phyloP scores from a whole-genome alignment of 768 basidiomycete species.

The Punctularia strigosozonata region DNA sequence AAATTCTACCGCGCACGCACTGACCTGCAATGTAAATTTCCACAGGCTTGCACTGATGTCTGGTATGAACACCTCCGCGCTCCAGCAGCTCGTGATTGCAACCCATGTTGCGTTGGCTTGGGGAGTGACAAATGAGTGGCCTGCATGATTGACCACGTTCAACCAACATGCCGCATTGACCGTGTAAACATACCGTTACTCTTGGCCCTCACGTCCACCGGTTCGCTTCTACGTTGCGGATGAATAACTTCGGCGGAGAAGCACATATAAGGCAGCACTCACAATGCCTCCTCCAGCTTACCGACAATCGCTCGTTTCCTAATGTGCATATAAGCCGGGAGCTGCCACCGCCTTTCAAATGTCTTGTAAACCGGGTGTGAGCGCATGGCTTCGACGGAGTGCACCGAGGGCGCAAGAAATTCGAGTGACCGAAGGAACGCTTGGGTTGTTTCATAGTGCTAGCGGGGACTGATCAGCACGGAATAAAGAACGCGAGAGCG shows the following conservation, averaged over 20 bases:
- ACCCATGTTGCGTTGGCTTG: conserved; percentile 63
- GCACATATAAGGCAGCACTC: too few species aligned
- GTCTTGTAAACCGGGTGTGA: conserved; percentile 53
- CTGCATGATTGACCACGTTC: conserved; percentile 8
- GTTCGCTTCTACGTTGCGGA: conserved; percentile 24
- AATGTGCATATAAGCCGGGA: conserved; percentile 94
- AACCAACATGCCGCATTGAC: neutral
- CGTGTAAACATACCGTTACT: neutral
- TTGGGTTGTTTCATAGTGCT: conserved; percentile 82
- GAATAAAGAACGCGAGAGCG: neutral
- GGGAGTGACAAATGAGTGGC: conserved; percentile 38
- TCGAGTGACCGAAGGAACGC: conserved; percentile 78
- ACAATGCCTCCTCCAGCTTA: conserved; percentile 64
- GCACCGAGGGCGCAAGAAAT: conserved; percentile 63
- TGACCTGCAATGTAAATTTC: conserved; percentile 82
- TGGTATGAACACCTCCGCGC: conserved; percentile 72
- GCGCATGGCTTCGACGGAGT: conserved; percentile 62
- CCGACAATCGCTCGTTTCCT: conserved; percentile 91
- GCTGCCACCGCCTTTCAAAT: conserved; percentile 87
- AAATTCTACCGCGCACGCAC: conserved; percentile 8
- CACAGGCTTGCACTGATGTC: conserved; percentile 81
- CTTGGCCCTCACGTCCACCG: conserved; percentile 24
- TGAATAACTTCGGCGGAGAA: conserved; percentile 21
- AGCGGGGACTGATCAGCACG: neutral
- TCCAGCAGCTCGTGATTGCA: conserved; percentile 78